Base-by-base conservation (phyloP, 2,329 filamentous ascomycete genomes). In the Colletotrichum endophyticum region DNA sequence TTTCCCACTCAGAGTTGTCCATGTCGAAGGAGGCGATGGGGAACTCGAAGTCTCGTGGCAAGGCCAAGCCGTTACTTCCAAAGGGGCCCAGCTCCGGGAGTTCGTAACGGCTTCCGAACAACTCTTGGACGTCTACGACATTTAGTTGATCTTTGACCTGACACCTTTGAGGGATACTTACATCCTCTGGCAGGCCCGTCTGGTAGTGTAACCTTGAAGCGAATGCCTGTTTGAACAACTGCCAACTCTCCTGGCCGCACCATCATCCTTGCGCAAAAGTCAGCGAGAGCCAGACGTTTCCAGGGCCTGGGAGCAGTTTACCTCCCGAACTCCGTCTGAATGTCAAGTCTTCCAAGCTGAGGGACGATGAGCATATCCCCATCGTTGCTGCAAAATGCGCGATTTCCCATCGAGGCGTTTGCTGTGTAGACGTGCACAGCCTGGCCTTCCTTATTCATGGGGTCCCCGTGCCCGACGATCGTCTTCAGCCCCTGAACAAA, bases 301-400 rank as follows among this genome's bases (percentile, higher is more conserved):
- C 25, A 56, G 22, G 53, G 39, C 22, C 27, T 36, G 84, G 78
- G n/a, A 16, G 11, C 39, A 66, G 15, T 27, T 22, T 80, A 85
- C 83, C 87, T 88, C n/a, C 92, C 92, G 28, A 93, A 87, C 80
- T 94, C 92, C 11, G 92, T 94, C 80, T 93, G 91, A 70, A 94
- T 92, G 79, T 94, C 91, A 16, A 94, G 84, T 4, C 88, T 86
- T 44, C 92, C 92, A 77, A 91, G 88, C 78, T 94, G 92, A 1
- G 90, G 91, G 5, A 93, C 87, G 63, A 94, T 91, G 56, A 94
- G 85, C 79, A 93, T 89, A 80, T 94, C 92, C 7, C 92, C 92
- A 77, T 94, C 92, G 16, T 91, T 89, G 79, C 88, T 89, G 79
- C 84, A 86, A 77, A 88, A 89, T 0, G 88, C 86, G 44, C 85